Base-by-base conservation (phyloP, 106 monocot species). In the Dendrobium catenatum region DNA sequence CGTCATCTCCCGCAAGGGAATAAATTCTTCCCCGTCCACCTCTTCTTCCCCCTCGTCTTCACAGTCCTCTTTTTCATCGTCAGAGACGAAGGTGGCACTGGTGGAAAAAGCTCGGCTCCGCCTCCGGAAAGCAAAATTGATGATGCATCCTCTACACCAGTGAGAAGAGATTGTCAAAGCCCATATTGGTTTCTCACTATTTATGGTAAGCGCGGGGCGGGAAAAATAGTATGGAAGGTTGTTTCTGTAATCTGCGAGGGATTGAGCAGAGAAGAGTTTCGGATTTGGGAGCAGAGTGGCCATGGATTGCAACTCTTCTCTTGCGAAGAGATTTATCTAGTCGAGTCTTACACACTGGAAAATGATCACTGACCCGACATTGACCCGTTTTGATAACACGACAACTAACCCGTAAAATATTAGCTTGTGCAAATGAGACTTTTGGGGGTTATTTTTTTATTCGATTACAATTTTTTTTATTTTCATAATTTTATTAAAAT, bases 1-100 rank as follows among this genome's bases (percentile, higher is more conserved):
- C 68, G 49, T 79, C 91, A 91, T 91, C 55, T 86, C 89, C 42
- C 84, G 79, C 22, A 89, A 83, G 42, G 89, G 80, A 40, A 82
- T 31, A 58, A 49, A 54, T 20, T 59, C 77, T 22, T 46, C 85
- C 9, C 73, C 87, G 10, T 79, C 88, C 9, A 59, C 44, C 44
- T 44, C 10, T 26, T 26, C 26, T 26, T 26, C 26, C 26, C 26
- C 26, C 51, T 33, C 33, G 0, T 81, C 85, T 0, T 79, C 82
- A 13, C 82, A 82, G 19, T 84, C 75, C 19, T 73, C 79, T 20
- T 61, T 61, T 7, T 82, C 83, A 1, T 79, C 80, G 1, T 75
- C 74, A 40, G 47, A 73, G 6, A 66, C 77, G 42, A 37, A 42
- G 37, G 37, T 24, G n/a, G 24, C 68, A 42, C 49, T 46, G 6